A percentile compares a stretch with the other conserved stretches of the same genome.
Conservation (phyloP, 331 rosid species). For the Prunus yedoensis region DNA sequence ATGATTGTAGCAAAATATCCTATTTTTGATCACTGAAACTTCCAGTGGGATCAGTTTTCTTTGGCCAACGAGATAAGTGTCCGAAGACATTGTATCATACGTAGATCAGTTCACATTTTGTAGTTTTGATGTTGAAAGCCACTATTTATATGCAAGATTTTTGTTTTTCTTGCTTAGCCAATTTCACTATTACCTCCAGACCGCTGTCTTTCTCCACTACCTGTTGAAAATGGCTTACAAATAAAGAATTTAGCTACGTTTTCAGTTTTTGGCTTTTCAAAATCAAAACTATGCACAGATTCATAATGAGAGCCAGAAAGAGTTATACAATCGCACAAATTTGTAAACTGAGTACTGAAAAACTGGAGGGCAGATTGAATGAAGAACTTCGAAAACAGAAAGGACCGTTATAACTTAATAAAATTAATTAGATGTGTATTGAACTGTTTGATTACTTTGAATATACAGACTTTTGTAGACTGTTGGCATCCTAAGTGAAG, state of each 20-base stretch:
- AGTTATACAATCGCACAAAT: no score
- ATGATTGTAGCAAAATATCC: background rate
- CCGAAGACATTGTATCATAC: constrained; percentile 31
- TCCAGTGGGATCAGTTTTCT: constrained; percentile 6
- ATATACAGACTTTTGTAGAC: background rate
- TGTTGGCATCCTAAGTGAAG: background rate
- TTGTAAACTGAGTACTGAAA: no score
- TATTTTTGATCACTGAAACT: background rate
- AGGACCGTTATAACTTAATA: no score
- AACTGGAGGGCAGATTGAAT: no score
- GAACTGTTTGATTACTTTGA: background rate
- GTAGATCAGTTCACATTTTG: constrained; percentile 8
- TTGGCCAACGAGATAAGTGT: constrained; percentile 22
- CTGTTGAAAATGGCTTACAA: no score
- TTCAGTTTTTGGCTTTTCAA: no score
- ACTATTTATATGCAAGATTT: background rate
- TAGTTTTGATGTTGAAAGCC: background rate
- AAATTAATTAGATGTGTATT: background rate
- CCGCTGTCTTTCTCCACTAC: no score
- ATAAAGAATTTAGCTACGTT: no score
- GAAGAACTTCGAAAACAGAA: no score
- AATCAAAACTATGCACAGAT: no score
- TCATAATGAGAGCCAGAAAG: no score
- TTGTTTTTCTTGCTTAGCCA: background rate
- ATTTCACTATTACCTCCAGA: background rate